A percentile compares a stretch with the other conserved stretches of the same genome.
These are phyloP conservation scores for Boletellus deceptivus DNA, from an alignment of 1,284 basidiomycete genomes.

Conservation along the genomic window DNA sequence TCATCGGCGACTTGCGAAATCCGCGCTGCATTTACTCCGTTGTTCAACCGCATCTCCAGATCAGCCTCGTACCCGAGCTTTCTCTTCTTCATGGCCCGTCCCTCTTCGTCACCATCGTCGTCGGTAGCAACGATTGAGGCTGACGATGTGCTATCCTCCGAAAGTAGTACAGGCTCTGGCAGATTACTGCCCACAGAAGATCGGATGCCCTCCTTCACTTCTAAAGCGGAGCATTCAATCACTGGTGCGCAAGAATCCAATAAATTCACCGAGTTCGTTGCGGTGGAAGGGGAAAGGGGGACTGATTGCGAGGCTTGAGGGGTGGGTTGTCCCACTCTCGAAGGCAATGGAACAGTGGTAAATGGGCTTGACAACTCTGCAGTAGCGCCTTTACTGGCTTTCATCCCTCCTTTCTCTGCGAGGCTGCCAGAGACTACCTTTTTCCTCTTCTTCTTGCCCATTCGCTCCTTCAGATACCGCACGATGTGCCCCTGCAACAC, in stretches of 20 bases:
- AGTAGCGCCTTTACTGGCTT: conserved; percentile 4
- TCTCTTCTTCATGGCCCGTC: conserved; percentile 54
- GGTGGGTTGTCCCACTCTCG: conserved; percentile 22
- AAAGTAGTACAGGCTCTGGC: conserved; percentile 30
- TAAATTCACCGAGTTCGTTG: not conserved
- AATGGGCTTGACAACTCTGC: conserved; percentile 34
- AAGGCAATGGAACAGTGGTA: conserved; percentile 39
- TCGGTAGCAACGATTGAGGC: conserved; percentile 53
- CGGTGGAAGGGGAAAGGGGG: not conserved
- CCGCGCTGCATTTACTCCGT: not conserved
- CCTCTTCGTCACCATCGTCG: conserved; percentile 55
- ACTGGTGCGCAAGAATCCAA: conserved; percentile 14
- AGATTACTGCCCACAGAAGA: conserved; percentile 14
- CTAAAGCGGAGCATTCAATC: conserved; percentile 4
- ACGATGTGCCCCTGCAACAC: conserved; percentile 85
- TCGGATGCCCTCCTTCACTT: conserved; percentile 20
- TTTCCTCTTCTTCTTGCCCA: conserved; percentile 38
- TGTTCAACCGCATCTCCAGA: not conserved
- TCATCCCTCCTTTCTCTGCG: conserved; percentile 16
- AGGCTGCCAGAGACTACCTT: conserved; percentile 7
- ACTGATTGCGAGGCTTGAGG: not conserved
- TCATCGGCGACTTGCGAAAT: conserved; percentile 22
- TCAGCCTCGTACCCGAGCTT: conserved; percentile 23
- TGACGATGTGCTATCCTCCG: conserved; percentile 32
- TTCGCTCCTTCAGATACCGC: conserved; percentile 79